Percentiles rank a stretch among this genome's conserved stretches.
These are phyloP conservation scores for Didymella keratinophila DNA, from an alignment of 2,329 filamentous ascomycete genomes.

Conservation along the genomic window DNA sequence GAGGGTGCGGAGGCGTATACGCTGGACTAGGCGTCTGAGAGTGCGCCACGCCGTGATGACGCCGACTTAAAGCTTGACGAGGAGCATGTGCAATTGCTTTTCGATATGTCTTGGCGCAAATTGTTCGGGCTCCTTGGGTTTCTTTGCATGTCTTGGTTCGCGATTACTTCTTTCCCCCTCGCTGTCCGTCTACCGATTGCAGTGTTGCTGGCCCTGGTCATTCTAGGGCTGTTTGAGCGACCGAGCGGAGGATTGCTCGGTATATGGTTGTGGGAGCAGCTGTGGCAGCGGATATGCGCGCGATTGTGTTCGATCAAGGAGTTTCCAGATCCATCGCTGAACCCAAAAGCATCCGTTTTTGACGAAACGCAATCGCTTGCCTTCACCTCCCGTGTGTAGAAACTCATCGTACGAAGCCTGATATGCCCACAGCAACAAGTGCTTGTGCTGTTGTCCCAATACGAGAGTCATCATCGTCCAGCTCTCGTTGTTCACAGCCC, in stretches of 20 bases:
- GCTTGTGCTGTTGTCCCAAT: neutral
- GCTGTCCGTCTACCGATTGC: neutral
- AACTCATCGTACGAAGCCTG: no score
- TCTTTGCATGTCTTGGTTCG: neutral
- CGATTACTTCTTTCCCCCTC: neutral
- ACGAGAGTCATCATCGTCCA: neutral
- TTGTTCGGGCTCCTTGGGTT: neutral
- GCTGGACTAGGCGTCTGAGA: conserved; percentile 18
- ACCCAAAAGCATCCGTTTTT: no score
- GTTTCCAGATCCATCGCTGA: no score
- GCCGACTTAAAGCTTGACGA: neutral
- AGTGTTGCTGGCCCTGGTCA: neutral
- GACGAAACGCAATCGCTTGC: neutral
- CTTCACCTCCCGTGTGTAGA: no score
- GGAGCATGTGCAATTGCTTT: neutral
- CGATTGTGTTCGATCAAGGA: neutral
- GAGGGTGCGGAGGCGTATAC: conserved; percentile 58
- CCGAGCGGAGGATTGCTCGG: neutral
- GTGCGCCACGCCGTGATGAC: neutral
- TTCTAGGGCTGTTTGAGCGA: neutral
- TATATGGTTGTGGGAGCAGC: neutral
- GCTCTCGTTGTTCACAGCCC: conserved; percentile 67
- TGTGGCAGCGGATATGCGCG: neutral
- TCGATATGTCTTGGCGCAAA: no score
- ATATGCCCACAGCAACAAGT: neutral